phyloP scores from a whole-genome alignment of 1,284 basidiomycete species.

The Puccinia polysora region DNA sequence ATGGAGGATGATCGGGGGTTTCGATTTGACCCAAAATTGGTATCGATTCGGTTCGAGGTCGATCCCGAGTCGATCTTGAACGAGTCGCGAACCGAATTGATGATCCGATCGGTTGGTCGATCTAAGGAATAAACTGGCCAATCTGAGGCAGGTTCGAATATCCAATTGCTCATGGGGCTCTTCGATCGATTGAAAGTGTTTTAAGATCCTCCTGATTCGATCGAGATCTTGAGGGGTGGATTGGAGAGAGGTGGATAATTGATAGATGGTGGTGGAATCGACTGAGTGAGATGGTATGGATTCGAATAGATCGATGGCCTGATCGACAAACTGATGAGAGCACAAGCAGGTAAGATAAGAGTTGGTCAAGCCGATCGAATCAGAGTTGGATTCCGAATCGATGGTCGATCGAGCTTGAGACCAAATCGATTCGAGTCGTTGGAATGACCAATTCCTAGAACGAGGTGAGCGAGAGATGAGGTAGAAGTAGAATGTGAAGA shows the following conservation, averaged over 20 bases:
- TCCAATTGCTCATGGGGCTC: too few relatives aligned
- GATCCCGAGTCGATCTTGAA: slow-evolving; percentile 16
- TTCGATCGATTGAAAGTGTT: background rate
- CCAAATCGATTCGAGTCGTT: slow-evolving; percentile 20
- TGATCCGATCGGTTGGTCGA: slow-evolving; percentile 4
- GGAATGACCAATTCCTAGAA: background rate
- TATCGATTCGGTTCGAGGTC: background rate
- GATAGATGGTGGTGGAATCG: slow-evolving; percentile 17
- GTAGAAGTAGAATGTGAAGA: slow-evolving; percentile 45
- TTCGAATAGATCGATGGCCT: slow-evolving; percentile 19
- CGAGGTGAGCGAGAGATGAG: slow-evolving; percentile 10
- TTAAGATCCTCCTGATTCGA: background rate
- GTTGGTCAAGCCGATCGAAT: slow-evolving; percentile 8
- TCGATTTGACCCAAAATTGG: slow-evolving; percentile 17
- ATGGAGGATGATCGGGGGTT: background rate
- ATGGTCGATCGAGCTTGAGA: background rate
- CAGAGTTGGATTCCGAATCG: background rate
- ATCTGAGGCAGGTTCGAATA: slow-evolving; percentile 5
- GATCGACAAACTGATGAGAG: background rate
- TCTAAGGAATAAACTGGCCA: slow-evolving; percentile 27
- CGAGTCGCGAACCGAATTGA: background rate
- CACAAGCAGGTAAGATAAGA: slow-evolving; percentile 11
- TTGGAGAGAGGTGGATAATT: slow-evolving; percentile 4
- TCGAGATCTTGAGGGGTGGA: background rate
- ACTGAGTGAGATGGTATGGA: slow-evolving; percentile 1